These are phyloP conservation scores for Carallia pectinifolia DNA, from an alignment of 345 rosid genomes.

Conservation along the genomic window DNA sequence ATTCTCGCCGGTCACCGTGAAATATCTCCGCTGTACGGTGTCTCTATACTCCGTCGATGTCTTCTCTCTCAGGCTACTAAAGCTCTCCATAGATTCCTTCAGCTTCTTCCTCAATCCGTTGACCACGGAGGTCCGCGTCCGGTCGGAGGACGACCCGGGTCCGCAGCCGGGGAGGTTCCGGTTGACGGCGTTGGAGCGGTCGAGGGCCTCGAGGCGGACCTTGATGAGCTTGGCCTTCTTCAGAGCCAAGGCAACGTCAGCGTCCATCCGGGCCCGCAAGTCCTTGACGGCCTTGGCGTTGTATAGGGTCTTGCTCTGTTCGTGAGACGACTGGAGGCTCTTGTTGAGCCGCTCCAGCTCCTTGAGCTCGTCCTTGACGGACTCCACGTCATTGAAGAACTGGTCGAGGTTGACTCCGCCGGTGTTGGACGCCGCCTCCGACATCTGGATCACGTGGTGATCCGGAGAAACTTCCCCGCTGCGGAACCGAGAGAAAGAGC, in stretches of 20 bases:
- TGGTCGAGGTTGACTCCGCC: slow-evolving; percentile 73
- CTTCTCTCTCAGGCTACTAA: slow-evolving; percentile 59
- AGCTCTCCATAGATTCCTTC: slow-evolving; percentile 85
- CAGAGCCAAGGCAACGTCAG: slow-evolving; percentile 68
- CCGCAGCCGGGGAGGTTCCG: slow-evolving; percentile 78
- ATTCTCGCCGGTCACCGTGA: slow-evolving; percentile 89
- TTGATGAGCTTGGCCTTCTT: slow-evolving; percentile 80
- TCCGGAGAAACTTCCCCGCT: slow-evolving; percentile 36
- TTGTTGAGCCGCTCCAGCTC: slow-evolving; percentile 65
- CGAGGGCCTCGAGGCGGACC: slow-evolving; percentile 79
- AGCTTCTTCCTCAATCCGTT: slow-evolving; percentile 90
- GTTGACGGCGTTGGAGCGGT: slow-evolving; percentile 79
- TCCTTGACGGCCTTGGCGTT: slow-evolving; percentile 79
- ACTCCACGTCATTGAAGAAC: slow-evolving; percentile 82
- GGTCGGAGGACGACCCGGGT: slow-evolving; percentile 84
- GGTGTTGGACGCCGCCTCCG: slow-evolving; percentile 12
- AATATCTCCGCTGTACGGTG: slow-evolving; percentile 85
- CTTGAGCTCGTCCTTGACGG: slow-evolving; percentile 70
- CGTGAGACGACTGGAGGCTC: slow-evolving; percentile 66
- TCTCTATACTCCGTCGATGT: slow-evolving; percentile 80
- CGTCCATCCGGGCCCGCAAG: slow-evolving; percentile 80
- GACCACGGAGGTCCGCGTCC: slow-evolving; percentile 77
- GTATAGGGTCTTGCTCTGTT: slow-evolving; percentile 86
- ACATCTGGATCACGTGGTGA: slow-evolving; percentile 45
- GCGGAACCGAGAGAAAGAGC: slow-evolving; percentile 58